These are phyloP conservation scores for Tylopilus sp. DNA, from an alignment of 1,284 basidiomycete genomes.

Conservation along the genomic window DNA sequence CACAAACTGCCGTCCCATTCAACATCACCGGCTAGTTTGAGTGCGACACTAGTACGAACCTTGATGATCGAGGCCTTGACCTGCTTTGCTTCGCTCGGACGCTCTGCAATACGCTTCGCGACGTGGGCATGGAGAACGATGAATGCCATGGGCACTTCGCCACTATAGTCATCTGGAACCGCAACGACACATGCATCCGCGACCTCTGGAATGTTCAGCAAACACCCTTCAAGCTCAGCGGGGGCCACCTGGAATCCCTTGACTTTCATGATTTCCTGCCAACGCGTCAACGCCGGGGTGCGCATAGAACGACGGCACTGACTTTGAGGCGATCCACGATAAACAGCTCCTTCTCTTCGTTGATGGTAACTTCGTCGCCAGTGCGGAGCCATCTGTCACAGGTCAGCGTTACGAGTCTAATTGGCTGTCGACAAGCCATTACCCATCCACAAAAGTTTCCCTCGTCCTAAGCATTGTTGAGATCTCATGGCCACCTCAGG, in stretches of 20 bases:
- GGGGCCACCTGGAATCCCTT: constrained; percentile 65
- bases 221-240: constrained; percentile 66
- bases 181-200: constrained; percentile 72
- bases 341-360: constrained; percentile 54
- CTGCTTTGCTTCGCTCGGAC: constrained; percentile 29
- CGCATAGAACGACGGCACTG: not conserved
- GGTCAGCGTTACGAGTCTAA: constrained; percentile 22
- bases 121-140: constrained; percentile 42
- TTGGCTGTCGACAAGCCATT: not conserved
- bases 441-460: constrained; percentile 54
- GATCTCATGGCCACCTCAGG: not conserved
- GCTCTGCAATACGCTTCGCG: constrained; percentile 28
- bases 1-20: constrained; percentile 48
- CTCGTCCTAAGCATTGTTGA: constrained; percentile 38
- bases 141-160: constrained; percentile 58
- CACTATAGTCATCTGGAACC: constrained; percentile 66
- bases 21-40: not conserved
- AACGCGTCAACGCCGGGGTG: constrained; percentile 2
- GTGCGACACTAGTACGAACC: constrained; percentile 32
- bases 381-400: constrained; percentile 60
- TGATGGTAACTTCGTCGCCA: constrained; percentile 61
- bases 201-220: constrained; percentile 66
- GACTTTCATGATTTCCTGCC: constrained; percentile 60
- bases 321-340: constrained; percentile 69
- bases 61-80: constrained; percentile 39